Evolutionary conservation across 306 rosid species (phyloP).

Genomic region (Rubus idaeus): DNA sequence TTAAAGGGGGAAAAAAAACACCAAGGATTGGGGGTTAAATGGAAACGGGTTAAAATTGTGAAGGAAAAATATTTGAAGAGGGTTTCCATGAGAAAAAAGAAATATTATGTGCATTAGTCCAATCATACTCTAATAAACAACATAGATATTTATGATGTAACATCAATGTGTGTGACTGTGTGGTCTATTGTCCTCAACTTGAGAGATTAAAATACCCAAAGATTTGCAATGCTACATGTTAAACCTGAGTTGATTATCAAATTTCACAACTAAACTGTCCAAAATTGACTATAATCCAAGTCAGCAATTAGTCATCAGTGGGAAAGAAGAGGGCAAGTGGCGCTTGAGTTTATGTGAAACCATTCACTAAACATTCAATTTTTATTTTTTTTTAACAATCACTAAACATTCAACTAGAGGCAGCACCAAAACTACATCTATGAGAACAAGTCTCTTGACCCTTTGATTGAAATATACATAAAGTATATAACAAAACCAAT

Average conservation of each 20-base stretch:
- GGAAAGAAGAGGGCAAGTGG: neutral
- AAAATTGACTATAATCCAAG: conserved; percentile 13
- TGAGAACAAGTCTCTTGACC: neutral
- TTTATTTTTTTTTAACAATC: no score
- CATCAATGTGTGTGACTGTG: neutral
- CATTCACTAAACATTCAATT: conserved; percentile 6
- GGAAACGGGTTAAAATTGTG: no score
- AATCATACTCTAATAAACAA: neutral
- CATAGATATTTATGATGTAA: neutral
- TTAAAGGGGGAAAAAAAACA: no score
- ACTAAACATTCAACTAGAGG: neutral
- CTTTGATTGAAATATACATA: neutral
- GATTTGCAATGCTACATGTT: neutral
- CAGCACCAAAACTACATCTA: neutral
- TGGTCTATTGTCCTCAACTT: neutral
- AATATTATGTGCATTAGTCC: neutral
- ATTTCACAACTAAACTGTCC: neutral
- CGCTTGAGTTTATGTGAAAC: neutral
- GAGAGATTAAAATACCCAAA: neutral
- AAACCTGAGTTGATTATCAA: neutral
- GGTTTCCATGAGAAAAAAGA: no score
- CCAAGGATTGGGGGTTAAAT: no score
- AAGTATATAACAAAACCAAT: neutral
- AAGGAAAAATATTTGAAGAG: no score
- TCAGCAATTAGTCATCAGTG: conserved; percentile 15